Conservation (phyloP, 2,329 filamentous ascomycete species). For the Chaetothyriales sp. region DNA sequence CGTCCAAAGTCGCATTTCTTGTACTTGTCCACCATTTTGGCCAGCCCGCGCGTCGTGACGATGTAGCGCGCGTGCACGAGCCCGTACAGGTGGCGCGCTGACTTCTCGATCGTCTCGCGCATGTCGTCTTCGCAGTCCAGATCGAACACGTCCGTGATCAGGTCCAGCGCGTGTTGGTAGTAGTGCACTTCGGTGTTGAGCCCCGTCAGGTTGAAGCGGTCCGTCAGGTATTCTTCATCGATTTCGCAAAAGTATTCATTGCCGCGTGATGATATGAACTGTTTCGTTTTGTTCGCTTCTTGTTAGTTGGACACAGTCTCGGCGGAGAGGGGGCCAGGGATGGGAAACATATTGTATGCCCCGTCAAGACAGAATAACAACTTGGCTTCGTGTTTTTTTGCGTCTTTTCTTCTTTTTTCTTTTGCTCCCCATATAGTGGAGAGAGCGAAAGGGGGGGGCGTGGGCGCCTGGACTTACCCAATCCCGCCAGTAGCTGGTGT, state of each 20-base stretch:
- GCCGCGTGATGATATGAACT: constrained; percentile 96
- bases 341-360: no score
- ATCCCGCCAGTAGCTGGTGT: constrained; percentile 97
- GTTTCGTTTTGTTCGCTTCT: constrained; percentile 6
- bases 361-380: no score
- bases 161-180: constrained; percentile 95
- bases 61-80: constrained; percentile 94
- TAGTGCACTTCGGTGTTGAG: constrained; percentile 96
- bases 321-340: no score
- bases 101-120: constrained; percentile 95
- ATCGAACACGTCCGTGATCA: constrained; percentile 96
- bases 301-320: neutral
- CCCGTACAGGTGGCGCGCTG: constrained; percentile 86
- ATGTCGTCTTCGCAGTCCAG: constrained; percentile 98
- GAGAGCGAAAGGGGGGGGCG: constrained; percentile 1
- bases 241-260: constrained; percentile 99
- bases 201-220: constrained; percentile 94
- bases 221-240: constrained; percentile 95
- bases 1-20: constrained; percentile 97
- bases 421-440: no score
- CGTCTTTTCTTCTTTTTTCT: no score
- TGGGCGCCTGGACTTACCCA: constrained; percentile 57
- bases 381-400: no score
- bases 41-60: constrained; percentile 81
- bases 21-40: constrained; percentile 99